phyloP scores from a whole-genome alignment of 805 yeast species.

The Nakazawaea wyomingensis region DNA sequence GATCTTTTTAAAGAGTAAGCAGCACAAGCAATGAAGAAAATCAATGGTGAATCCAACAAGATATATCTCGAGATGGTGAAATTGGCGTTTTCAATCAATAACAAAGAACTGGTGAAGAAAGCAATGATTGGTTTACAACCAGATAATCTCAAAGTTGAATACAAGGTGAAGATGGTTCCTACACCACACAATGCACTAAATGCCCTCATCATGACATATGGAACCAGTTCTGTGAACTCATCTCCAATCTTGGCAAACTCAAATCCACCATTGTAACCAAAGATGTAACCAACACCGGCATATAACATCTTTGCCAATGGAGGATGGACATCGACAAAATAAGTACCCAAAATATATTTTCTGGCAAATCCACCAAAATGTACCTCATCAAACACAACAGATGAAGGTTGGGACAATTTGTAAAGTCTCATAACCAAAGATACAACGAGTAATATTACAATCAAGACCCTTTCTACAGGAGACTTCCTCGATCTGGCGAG shows the following conservation, averaged over 20 bases:
- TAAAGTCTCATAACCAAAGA: conserved; percentile 58
- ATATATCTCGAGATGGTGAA: conserved; percentile 74
- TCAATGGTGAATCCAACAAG: conserved; percentile 67
- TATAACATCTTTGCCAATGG: conserved; percentile 74
- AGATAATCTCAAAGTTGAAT: conserved; percentile 63
- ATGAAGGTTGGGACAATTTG: conserved; percentile 60
- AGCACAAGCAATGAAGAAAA: conserved; percentile 72
- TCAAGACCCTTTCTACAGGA: conserved; percentile 31
- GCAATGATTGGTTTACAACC: conserved; percentile 67
- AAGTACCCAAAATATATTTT: conserved; percentile 62
- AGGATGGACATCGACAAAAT: conserved; percentile 74
- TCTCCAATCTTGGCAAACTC: conserved; percentile 64
- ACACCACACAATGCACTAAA: conserved; percentile 67
- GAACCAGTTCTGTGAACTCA: conserved; percentile 50
- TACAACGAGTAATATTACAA: conserved; percentile 39
- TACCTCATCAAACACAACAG: conserved; percentile 90
- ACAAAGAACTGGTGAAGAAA: conserved; percentile 47
- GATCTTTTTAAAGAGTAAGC: conserved; percentile 60
- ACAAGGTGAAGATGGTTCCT: conserved; percentile 58
- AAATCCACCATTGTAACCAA: conserved; percentile 71
- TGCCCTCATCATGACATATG: conserved; percentile 65
- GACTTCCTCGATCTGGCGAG: conserved; percentile 35
- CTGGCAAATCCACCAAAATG: conserved; percentile 96
- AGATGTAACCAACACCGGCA: conserved; percentile 63
- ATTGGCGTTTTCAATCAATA: conserved; percentile 62